These are phyloP conservation scores for Strobilomyces echinocephalus DNA, from an alignment of 768 basidiomycete genomes.

Conservation along the genomic window DNA sequence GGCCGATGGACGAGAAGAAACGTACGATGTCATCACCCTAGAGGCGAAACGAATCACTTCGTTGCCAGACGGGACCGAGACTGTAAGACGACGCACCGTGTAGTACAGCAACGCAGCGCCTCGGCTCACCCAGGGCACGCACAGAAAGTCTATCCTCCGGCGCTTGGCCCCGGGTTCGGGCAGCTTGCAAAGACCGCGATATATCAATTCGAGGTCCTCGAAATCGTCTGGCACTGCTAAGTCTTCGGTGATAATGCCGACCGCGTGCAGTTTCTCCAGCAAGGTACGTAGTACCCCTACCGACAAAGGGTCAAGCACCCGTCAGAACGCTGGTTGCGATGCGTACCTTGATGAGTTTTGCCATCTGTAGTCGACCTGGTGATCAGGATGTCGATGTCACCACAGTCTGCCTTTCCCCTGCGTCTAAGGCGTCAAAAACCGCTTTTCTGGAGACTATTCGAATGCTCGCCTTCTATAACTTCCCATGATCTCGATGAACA, in stretches of 20 bases:
- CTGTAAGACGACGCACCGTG: constrained; percentile 49
- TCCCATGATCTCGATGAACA: constrained; percentile 87
- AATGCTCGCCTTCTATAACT: constrained; percentile 66
- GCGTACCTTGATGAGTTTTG: constrained; percentile 63
- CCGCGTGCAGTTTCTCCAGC: constrained; percentile 49
- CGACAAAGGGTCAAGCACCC: neutral
- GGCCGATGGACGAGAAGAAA: neutral
- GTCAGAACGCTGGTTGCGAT: neutral
- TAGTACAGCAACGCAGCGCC: constrained; percentile 92
- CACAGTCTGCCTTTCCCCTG: constrained; percentile 78
- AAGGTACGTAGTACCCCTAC: constrained; percentile 60
- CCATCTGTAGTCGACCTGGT: constrained; percentile 73
- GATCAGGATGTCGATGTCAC: constrained; percentile 89
- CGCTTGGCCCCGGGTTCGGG: constrained; percentile 44
- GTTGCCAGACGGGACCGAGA: neutral
- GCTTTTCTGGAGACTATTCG: neutral
- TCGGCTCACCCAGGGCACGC: constrained; percentile 70
- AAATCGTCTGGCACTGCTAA: constrained; percentile 67
- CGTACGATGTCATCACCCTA: constrained; percentile 84
- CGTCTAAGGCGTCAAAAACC: neutral
- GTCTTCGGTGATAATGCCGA: constrained; percentile 74
- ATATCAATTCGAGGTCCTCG: constrained; percentile 65
- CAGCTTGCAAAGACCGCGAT: constrained; percentile 74
- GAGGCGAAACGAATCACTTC: neutral
- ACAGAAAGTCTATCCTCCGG: constrained; percentile 81